Base-by-base conservation (phyloP, 441 rosid genomes). In the Rhodomyrtus psidioides region DNA sequence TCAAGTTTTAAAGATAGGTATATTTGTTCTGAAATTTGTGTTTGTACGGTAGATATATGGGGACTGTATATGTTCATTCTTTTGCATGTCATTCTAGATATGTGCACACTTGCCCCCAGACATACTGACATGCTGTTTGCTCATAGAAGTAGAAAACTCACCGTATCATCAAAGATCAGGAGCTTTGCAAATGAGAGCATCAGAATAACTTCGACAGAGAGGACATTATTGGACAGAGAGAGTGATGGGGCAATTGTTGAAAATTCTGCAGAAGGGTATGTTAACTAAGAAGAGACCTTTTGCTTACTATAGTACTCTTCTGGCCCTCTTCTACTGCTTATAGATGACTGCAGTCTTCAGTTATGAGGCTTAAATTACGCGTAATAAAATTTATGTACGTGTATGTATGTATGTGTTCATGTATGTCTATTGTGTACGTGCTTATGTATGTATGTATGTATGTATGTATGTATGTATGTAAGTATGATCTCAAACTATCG, bases 261-360 rank as follows among this genome's bases (percentile, higher is more conserved):
- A 88, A 93, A 90, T 87, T 74, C 56, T 26, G 83, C 58, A 60
- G 91, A 90, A 90, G 92, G 95, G 95, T 94, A 88, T 51, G 54
- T 62, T 49, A 70, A 74, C 30, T 28, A 24, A 34, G 56, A 42
- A 74, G 57, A 55, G 8, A 6, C 39, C 12, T 46, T 70, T 75
- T 55, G 74, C 49, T 70, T 85, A 19, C 84, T 82, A 44, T 42
- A 30, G 30, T 19, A 55, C 24, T 82, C 44, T 19, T 81, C 44
- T 51, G 83, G 46, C 60, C 62, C 62, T 49, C 49, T 82, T 82
- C 84, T 23, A 23, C 59, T 53, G 59, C 34, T 82, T 82, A 55
- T 82, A 15, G 46, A 21, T 42, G 17, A 74, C 81, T 42, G 81
- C 51, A 21, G 51, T 51, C 81, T 39, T 39, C 27, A 6, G 81